Evolutionary conservation across 2,329 filamentous ascomycete species (phyloP).

Genomic region (Aspergillus piperis): DNA sequence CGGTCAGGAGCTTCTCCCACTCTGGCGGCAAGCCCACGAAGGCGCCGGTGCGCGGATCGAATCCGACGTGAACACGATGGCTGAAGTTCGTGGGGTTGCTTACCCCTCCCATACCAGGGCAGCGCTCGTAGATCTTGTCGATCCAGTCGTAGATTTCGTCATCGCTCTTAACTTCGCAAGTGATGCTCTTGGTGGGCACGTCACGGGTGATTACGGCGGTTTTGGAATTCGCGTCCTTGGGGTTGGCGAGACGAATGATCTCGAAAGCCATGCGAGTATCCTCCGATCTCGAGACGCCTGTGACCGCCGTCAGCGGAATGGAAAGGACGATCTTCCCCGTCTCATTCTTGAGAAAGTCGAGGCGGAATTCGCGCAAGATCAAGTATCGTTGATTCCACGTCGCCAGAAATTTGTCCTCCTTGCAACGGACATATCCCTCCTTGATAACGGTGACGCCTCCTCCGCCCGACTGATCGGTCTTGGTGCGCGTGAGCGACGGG

Average conservation of each 20-base stretch:
- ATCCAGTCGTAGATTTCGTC: constrained; percentile 99
- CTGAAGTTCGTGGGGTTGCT: constrained; percentile 99
- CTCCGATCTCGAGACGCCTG: constrained; percentile 87
- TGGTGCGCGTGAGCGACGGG: constrained; percentile 64
- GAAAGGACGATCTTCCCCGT: constrained; percentile 85
- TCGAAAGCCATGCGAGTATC: constrained; percentile 91
- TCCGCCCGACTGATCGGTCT: constrained; percentile 61
- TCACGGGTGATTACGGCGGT: constrained; percentile 77
- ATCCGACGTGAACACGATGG: constrained; percentile 95
- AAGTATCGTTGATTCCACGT: constrained; percentile 92
- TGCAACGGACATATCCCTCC: constrained; percentile 59
- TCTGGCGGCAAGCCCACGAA: constrained; percentile 93
- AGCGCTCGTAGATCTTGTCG: constrained; percentile 94
- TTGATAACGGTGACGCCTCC: constrained; percentile 74
- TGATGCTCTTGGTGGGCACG: constrained; percentile 76
- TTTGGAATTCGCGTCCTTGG: constrained; percentile 63
- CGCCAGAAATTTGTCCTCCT: constrained; percentile 78
- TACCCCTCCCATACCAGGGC: constrained; percentile 95
- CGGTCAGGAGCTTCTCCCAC: constrained; percentile 95
- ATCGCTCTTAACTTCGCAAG: constrained; percentile 91
- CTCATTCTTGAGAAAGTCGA: constrained; percentile 93
- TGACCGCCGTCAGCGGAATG: constrained; percentile 81
- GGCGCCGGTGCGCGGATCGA: constrained; percentile 90
- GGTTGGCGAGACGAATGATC: constrained; percentile 69
- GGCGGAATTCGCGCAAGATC: constrained; percentile 84